A percentile compares a stretch with the other conserved stretches of the same genome.
These are phyloP conservation scores for Venturia carpophila DNA, from an alignment of 2,329 filamentous ascomycete genomes.

Conservation along the genomic window DNA sequence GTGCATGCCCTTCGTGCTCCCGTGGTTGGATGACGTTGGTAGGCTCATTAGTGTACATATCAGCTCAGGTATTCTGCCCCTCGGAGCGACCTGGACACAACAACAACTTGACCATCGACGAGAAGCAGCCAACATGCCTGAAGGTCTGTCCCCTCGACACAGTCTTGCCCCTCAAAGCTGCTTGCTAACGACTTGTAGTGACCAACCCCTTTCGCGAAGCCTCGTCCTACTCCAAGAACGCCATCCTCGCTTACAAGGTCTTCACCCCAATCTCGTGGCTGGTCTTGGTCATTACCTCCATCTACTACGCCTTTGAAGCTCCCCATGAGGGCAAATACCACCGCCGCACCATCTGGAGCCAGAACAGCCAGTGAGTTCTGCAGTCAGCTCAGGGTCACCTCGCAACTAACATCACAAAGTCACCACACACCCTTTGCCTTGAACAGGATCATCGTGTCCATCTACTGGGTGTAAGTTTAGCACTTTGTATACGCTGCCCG, in stretches of 20 bases:
- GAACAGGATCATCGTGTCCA: constrained; percentile 53
- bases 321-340: constrained; percentile 44
- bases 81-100: background rate
- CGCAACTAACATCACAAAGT: background rate
- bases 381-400: background rate
- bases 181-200: background rate
- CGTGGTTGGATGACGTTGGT: constrained; percentile 6
- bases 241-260: constrained; percentile 64
- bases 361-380: constrained; percentile 47
- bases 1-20: background rate
- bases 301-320: constrained; percentile 64
- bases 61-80: background rate
- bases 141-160: background rate
- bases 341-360: constrained; percentile 60
- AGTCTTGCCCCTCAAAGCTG: background rate
- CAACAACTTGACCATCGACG: background rate
- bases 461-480: constrained; percentile 57
- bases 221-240: constrained; percentile 30
- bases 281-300: constrained; percentile 59
- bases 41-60: background rate
- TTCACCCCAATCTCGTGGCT: constrained; percentile 68
- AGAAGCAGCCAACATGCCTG: background rate
- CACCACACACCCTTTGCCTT: constrained; percentile 67
- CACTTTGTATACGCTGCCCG: background rate
- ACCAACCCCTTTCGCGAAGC: constrained; percentile 18